Conservation (phyloP, 257 asterid species). For the Dorcoceras hygrometricum region DNA sequence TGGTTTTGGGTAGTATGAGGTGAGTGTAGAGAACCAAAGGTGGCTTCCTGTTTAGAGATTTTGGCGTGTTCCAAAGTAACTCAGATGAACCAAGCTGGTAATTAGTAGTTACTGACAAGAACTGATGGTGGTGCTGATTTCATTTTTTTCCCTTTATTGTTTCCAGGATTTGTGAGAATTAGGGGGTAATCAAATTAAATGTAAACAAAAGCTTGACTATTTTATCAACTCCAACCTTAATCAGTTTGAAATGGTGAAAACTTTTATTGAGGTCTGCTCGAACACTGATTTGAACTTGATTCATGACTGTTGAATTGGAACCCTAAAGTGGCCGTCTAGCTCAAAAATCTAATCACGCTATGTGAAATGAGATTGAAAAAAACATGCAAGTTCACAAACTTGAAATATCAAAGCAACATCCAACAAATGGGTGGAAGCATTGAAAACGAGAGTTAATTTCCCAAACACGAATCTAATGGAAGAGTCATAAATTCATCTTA, state of each 20-base stretch:
- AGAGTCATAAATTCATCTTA: too few relatives aligned
- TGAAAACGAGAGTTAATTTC: too few relatives aligned
- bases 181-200: not conserved
- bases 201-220: not conserved
- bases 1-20: not conserved
- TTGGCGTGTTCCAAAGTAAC: not conserved
- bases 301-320: not conserved
- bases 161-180: not conserved
- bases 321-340: not conserved
- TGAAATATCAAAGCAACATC: too few relatives aligned
- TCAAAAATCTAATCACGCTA: not conserved
- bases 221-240: not conserved
- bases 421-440: too few relatives aligned
- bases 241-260: not conserved
- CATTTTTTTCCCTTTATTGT: too few relatives aligned
- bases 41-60: not conserved
- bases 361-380: too few relatives aligned
- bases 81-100: not conserved
- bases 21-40: not conserved
- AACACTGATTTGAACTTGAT: not conserved
- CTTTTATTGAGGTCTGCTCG: not conserved
- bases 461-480: too few relatives aligned
- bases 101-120: not conserved
- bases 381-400: too few relatives aligned
- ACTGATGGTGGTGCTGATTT: not conserved